Conservation (phyloP, 495 filamentous ascomycete species). For the Cetradonia linearis region DNA sequence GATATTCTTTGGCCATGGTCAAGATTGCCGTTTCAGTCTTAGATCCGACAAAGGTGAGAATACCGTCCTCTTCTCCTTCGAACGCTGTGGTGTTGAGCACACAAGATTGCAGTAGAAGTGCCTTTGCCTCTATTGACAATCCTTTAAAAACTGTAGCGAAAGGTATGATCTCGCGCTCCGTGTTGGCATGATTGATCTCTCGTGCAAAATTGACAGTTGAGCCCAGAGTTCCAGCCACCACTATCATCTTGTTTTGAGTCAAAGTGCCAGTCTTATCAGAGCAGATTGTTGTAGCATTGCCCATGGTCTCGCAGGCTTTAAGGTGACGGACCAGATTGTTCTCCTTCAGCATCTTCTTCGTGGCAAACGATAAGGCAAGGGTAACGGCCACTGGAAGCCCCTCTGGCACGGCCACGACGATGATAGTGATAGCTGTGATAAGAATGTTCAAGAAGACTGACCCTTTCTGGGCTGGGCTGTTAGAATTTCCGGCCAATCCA, state of each 20-base stretch:
- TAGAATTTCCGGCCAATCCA: slow-evolving; percentile 39
- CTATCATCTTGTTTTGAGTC: slow-evolving; percentile 65
- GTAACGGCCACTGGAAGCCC: slow-evolving; percentile 59
- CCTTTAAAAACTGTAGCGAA: slow-evolving; percentile 32
- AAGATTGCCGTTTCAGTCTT: slow-evolving; percentile 65
- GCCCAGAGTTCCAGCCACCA: slow-evolving; percentile 52
- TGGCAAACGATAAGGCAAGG: slow-evolving; percentile 59
- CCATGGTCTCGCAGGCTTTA: slow-evolving; percentile 62
- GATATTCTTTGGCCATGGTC: slow-evolving; percentile 47
- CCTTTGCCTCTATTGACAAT: slow-evolving; percentile 34
- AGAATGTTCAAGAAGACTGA: slow-evolving; percentile 56
- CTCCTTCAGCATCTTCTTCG: slow-evolving; percentile 59
- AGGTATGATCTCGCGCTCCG: slow-evolving; percentile 21
- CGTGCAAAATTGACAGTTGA: slow-evolving; percentile 44
- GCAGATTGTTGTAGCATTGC: slow-evolving; percentile 59
- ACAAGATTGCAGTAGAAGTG: slow-evolving; percentile 49
- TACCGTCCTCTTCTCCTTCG: slow-evolving; percentile 49
- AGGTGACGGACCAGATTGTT: slow-evolving; percentile 59
- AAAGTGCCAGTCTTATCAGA: slow-evolving; percentile 63
- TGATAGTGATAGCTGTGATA: slow-evolving; percentile 59
- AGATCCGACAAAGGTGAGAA: slow-evolving; percentile 50
- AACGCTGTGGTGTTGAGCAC: slow-evolving; percentile 60
- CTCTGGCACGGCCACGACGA: slow-evolving; percentile 64
- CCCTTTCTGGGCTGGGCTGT: slow-evolving; percentile 46
- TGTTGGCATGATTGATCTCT: slow-evolving; percentile 28